phyloP scores from a whole-genome alignment of 2,329 filamentous ascomycete species.

The Cladosporium sp. region DNA sequence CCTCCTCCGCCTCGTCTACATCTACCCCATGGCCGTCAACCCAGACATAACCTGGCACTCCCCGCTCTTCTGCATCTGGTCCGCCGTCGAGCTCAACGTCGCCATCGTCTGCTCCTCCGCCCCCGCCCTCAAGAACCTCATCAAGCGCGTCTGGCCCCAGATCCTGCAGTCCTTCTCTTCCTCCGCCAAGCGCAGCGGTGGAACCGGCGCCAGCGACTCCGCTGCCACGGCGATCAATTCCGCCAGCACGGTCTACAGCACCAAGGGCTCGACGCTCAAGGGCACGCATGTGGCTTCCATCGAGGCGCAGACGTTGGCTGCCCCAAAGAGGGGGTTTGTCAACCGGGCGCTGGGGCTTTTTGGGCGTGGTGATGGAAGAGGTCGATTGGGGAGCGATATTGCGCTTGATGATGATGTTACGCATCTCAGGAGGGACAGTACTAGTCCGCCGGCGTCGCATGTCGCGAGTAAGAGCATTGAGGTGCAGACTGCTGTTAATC shows the following conservation, averaged over 20 bases:
- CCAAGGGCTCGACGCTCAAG: constrained; percentile 19
- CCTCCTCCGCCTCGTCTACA: constrained; percentile 20
- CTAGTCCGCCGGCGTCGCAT: neutral
- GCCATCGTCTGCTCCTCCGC: neutral
- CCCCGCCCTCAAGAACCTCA: neutral
- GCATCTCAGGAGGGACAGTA: neutral
- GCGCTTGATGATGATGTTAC: neutral
- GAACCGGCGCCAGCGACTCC: neutral
- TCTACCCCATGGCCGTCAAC: constrained; percentile 6
- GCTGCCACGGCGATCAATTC: constrained; percentile 5
- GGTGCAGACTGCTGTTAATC: neutral
- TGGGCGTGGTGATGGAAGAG: neutral
- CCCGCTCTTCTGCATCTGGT: neutral
- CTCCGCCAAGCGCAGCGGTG: neutral
- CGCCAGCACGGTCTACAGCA: constrained; percentile 20
- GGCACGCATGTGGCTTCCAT: neutral
- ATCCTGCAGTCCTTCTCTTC: neutral
- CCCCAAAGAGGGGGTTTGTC: neutral
- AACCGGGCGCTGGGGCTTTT: neutral
- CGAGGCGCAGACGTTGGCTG: neutral
- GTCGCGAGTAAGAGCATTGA: neutral
- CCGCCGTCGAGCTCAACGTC: neutral
- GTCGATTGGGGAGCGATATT: neutral
- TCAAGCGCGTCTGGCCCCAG: neutral
- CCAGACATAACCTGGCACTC: neutral